Conservation (phyloP, 2,329 filamentous ascomycete genomes). For the Colletotrichum paranaense region DNA sequence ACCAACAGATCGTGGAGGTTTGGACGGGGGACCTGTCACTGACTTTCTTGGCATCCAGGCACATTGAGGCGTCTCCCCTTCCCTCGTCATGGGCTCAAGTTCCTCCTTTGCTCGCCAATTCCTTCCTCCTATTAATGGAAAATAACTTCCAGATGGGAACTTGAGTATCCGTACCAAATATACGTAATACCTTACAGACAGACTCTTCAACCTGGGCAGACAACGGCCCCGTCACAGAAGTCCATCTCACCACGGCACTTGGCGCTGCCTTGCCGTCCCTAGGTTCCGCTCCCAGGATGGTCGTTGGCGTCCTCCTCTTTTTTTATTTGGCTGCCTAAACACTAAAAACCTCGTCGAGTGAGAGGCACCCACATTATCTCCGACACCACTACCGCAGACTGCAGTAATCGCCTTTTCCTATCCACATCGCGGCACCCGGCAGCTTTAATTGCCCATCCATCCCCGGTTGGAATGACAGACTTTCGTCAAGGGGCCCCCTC, state of each 20-base stretch:
- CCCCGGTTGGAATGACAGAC: not conserved
- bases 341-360: constrained; percentile 20
- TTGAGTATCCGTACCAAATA: not conserved
- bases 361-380: constrained; percentile 21
- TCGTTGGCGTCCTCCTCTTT: not conserved
- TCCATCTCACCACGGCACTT: not conserved
- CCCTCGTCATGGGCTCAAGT: not conserved
- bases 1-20: not conserved
- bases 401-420: not conserved
- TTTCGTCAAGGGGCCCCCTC: not conserved
- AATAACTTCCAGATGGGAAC: not conserved
- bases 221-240: not conserved
- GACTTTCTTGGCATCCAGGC: not conserved
- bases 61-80: not conserved
- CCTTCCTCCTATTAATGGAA: not conserved
- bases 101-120: not conserved
- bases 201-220: not conserved
- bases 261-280: not conserved
- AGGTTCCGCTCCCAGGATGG: not conserved
- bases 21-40: not conserved
- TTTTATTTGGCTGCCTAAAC: constrained; percentile 34
- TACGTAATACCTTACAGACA: no score
- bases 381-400: not conserved
- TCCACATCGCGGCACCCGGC: constrained; percentile 1
- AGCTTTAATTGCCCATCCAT: not conserved